Base-by-base conservation (phyloP, 345 rosid genomes). In the Corymbia maculata region DNA sequence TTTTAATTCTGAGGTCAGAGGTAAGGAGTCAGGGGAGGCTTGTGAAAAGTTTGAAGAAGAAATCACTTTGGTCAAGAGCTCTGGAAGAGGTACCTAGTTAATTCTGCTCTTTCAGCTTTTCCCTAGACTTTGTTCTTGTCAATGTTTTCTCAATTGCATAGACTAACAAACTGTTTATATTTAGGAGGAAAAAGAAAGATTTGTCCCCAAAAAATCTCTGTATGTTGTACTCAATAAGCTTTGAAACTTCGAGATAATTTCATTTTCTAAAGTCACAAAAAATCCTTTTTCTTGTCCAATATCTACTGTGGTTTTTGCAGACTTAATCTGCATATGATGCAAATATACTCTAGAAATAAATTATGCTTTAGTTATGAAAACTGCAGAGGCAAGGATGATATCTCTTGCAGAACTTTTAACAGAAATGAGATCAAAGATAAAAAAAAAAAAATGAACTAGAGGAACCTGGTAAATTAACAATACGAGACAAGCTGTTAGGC, bases 41-140 rank as follows among this genome's bases (percentile, higher is more conserved):
- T 92, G 99, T 96, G 90, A 92, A 92, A 91, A 95, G 91, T 89
- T 93, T 98, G 92, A 93, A 94, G 94, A 98, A 94, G 93, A 98
- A 95, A 92, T 98, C 99, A 79, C 98, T 98, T 53, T 98, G 99
- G 99, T 96, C 99, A 89, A 93, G 89, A 94, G 94, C 95, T 90
- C 94, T 97, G 94, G 99, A 97, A 90, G 99, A 95, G 95, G 99
- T 97, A 93, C 82, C 28, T 42, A 85, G 70, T 49, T 79, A 47
- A 87, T 52, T n/a, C n/a, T 42, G 36, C 36, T 86, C 53, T 70
- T 36, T 36, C 82, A 52, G 26, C 64, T 59, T 75, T 68, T 42
- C 22, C 49, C 28, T 75, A 5, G 82, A 75, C 14, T 75, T 75
- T 42, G 28, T 42, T 42, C 8, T 50, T 26, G 57, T 51, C 86